Conservation (phyloP, 2,329 filamentous ascomycete genomes). For the Monosporascus sp. region DNA sequence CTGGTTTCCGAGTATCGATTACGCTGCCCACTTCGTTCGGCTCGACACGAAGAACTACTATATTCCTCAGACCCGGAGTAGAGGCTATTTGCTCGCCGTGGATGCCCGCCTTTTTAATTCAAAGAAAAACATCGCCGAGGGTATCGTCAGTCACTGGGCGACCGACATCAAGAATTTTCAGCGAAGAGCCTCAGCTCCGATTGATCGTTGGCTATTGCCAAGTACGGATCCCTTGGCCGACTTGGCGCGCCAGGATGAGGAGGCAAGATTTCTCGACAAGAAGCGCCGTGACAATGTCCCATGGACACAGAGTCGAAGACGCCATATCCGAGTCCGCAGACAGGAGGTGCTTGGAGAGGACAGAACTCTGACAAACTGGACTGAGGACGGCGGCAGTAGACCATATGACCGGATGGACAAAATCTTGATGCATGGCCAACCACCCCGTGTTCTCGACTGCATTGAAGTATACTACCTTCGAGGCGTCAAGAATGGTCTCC, state of each 20-base stretch:
- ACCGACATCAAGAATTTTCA: constrained; percentile 40
- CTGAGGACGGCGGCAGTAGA: constrained; percentile 42
- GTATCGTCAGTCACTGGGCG: constrained; percentile 37
- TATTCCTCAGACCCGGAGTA: constrained; percentile 63
- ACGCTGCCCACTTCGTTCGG: constrained; percentile 42
- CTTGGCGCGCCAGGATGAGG: constrained; percentile 43
- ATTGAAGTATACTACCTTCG: constrained; percentile 59
- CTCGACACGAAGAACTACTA: constrained; percentile 70
- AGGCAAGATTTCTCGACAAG: constrained; percentile 26
- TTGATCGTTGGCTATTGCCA: constrained; percentile 56
- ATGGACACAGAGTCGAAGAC: constrained; percentile 54
- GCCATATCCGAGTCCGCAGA: constrained; percentile 54
- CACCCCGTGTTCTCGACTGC: constrained; percentile 59
- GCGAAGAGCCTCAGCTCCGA: constrained; percentile 56
- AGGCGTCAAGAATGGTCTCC: constrained; percentile 34
- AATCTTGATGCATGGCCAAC: constrained; percentile 38
- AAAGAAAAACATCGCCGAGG: constrained; percentile 11
- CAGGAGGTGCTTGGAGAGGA: constrained; percentile 44
- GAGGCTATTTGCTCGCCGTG: constrained; percentile 58
- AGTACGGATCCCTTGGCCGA: constrained; percentile 51
- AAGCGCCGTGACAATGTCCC: constrained; percentile 28
- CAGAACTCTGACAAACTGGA: constrained; percentile 57
- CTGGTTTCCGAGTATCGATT: constrained; percentile 45
- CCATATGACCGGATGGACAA: constrained; percentile 24
- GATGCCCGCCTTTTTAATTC: constrained; percentile 32